phyloP scores from a whole-genome alignment of 75 land plant genomes.

The Pinus albicaulis region DNA sequence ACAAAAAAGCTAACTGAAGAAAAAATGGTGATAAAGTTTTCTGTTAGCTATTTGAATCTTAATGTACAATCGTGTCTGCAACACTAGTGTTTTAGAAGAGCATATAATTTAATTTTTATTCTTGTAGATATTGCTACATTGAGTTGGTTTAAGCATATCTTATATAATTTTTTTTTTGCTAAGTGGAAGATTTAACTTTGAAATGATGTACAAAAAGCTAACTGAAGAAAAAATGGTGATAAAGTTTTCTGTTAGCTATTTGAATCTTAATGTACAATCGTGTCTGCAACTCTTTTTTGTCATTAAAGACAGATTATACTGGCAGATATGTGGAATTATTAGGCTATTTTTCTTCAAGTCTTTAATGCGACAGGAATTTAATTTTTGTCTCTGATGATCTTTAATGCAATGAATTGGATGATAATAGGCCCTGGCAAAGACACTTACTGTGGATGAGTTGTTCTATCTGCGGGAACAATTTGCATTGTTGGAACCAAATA shows the following conservation, averaged over 20 bases:
- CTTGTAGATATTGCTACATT: too few species aligned
- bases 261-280: not conserved
- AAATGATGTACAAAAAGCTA: too few species aligned
- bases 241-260: too few species aligned
- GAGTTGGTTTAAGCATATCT: too few species aligned
- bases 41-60: not conserved
- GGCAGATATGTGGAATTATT: not conserved
- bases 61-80: not conserved
- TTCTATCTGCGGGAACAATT: constrained; percentile 74
- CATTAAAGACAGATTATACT: not conserved
- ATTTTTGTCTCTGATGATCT: not conserved
- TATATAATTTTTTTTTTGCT: too few species aligned
- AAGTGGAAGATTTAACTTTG: too few species aligned
- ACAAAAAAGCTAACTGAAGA: too few species aligned
- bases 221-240: too few species aligned
- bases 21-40: too few species aligned
- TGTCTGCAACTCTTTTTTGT: not conserved
- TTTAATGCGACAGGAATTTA: not conserved
- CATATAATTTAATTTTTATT: too few species aligned
- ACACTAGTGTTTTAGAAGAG: too few species aligned
- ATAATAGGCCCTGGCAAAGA: constrained; percentile 77
- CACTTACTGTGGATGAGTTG: constrained; percentile 70
- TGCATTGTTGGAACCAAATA: constrained; percentile 66
- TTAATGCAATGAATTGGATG: constrained; percentile 10
- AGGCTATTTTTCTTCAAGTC: not conserved